A percentile compares a stretch with the other conserved stretches of the same genome.
phyloP scores from a whole-genome alignment of 2,329 filamentous ascomycete species.

The Fusarium sp. region DNA sequence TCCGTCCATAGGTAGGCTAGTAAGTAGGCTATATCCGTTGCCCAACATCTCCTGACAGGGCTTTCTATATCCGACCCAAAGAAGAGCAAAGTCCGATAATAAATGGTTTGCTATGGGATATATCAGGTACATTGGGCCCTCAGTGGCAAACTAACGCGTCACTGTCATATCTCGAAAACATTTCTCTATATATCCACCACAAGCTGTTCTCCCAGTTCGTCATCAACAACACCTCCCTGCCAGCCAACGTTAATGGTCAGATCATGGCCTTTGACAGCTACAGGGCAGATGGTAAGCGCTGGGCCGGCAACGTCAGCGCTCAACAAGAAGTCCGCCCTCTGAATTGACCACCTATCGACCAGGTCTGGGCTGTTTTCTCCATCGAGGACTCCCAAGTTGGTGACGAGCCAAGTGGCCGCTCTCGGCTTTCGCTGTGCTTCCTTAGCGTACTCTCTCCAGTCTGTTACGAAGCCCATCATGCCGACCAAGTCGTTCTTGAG shows the following conservation, averaged over 20 bases:
- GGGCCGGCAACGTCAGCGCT: constrained; percentile 18
- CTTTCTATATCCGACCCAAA: background rate
- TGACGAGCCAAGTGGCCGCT: constrained; percentile 29
- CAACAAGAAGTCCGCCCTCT: constrained; percentile 30
- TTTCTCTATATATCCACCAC: background rate
- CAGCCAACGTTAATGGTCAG: constrained; percentile 35
- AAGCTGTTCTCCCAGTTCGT: constrained; percentile 13
- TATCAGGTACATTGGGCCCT: background rate
- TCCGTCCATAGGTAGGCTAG: background rate
- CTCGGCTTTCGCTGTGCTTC: constrained; percentile 30
- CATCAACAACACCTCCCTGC: constrained; percentile 31
- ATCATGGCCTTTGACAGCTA: constrained; percentile 23
- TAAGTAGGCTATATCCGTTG: background rate
- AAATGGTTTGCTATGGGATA: background rate
- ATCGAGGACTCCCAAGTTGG: constrained; percentile 46
- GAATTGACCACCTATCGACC: constrained; percentile 30
- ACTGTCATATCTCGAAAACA: constrained; percentile 12
- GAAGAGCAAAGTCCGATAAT: background rate
- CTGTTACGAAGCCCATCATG: constrained; percentile 34
- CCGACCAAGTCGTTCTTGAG: constrained; percentile 37
- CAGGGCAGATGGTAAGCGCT: background rate
- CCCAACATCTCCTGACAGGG: background rate
- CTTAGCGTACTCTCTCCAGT: constrained; percentile 34
- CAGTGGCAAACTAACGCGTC: background rate
- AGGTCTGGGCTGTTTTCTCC: constrained; percentile 1